Evolutionary conservation across 2,329 filamentous ascomycete species (phyloP).

Genomic region (Colletotrichum filicis): DNA sequence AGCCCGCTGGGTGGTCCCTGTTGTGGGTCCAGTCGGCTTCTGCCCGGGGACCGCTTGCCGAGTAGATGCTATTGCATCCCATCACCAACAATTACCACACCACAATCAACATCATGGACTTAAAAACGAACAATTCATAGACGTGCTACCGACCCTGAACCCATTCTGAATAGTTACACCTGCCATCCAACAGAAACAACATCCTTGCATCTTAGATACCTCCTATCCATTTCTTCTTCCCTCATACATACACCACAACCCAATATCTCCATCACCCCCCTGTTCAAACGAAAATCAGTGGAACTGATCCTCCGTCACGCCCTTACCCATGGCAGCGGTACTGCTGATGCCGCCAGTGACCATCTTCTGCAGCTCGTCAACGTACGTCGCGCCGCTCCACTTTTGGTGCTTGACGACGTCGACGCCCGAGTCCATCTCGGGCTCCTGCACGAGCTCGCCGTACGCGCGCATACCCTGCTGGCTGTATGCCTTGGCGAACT

Average conservation of each 20-base stretch:
- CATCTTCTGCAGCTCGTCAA: conserved; percentile 97
- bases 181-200: background rate
- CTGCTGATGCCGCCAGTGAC: conserved; percentile 91
- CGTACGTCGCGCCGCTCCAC: conserved; percentile 95
- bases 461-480: conserved; percentile 93
- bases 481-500: conserved; percentile 86
- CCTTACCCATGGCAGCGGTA: conserved; percentile 96
- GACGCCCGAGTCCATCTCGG: conserved; percentile 89
- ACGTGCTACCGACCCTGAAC: conserved; percentile 1
- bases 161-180: conserved; percentile 15
- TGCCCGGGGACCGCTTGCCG: background rate
- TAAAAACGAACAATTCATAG: conserved; percentile 2
- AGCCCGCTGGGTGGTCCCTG: background rate
- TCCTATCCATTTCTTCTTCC: background rate
- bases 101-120: background rate
- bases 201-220: no score
- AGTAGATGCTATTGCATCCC: background rate
- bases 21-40: background rate
- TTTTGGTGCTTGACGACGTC: conserved; percentile 99
- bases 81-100: background rate
- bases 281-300: conserved; percentile 51
- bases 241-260: background rate
- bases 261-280: background rate
- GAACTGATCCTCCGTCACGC: conserved; percentile 98
- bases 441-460: conserved; percentile 96